These are phyloP conservation scores for Aspergillus arachidicola DNA, from an alignment of 2,329 filamentous ascomycete genomes.

Conservation along the genomic window DNA sequence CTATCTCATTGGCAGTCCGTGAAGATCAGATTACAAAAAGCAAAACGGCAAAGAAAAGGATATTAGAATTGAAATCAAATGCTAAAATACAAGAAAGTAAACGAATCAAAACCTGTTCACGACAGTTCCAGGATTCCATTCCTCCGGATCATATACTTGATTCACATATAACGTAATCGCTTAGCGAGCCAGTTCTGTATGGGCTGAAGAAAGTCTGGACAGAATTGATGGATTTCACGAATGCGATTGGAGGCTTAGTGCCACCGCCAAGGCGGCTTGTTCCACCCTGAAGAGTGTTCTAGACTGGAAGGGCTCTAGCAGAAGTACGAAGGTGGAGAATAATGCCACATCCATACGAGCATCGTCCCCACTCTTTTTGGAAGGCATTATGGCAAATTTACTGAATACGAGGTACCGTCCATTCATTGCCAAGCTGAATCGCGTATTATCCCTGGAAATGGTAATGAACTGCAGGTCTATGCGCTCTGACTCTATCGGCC, in stretches of 20 bases:
- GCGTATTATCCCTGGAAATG: neutral
- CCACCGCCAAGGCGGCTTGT: neutral
- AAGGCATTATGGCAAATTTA: neutral
- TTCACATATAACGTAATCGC: neutral
- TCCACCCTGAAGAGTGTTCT: neutral
- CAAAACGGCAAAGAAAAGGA: neutral
- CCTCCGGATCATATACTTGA: neutral
- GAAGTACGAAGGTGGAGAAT: neutral
- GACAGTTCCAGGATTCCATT: neutral
- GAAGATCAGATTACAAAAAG: neutral
- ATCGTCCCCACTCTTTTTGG: neutral
- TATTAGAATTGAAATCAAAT: neutral
- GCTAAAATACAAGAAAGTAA: neutral
- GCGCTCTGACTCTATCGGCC: neutral
- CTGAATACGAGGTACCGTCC: neutral
- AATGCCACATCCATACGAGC: neutral
- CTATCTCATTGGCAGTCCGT: neutral
- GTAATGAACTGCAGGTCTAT: neutral
- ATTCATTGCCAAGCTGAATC: neutral
- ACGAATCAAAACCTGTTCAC: neutral
- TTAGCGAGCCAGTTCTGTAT: neutral
- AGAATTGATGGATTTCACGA: neutral
- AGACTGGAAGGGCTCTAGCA: neutral
- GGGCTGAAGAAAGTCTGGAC: neutral
- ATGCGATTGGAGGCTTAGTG: neutral